These are phyloP conservation scores for Aspergillus arachidicola DNA, from an alignment of 2,329 filamentous ascomycete genomes.

Conservation along the genomic window DNA sequence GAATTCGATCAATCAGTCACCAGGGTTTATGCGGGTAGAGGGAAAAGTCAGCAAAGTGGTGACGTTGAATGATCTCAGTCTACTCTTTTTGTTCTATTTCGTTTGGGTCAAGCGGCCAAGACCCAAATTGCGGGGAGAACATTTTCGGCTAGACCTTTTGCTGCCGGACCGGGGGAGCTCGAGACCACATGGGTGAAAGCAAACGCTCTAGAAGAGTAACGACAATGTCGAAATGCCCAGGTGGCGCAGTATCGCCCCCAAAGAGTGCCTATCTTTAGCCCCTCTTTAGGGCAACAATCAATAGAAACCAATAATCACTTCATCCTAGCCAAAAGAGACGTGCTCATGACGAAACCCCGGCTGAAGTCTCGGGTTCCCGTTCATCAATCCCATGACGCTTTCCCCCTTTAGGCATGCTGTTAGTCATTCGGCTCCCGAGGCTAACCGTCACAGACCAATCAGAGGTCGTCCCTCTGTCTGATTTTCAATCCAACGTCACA, in stretches of 20 bases:
- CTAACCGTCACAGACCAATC: slow-evolving; percentile 29
- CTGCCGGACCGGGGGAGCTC: slow-evolving; percentile 15
- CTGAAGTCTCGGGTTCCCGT: slow-evolving; percentile 16
- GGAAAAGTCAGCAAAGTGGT: slow-evolving; percentile 20
- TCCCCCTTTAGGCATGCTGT: slow-evolving; percentile 10
- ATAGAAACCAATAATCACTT: slow-evolving; percentile 1
- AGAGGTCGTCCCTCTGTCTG: slow-evolving; percentile 13
- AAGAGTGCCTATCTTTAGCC: neutral
- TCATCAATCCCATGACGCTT: slow-evolving; percentile 7
- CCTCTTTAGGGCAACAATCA: neutral
- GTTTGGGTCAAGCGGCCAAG: slow-evolving; percentile 11
- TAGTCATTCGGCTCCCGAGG: slow-evolving; percentile 23
- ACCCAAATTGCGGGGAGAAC: slow-evolving; percentile 23
- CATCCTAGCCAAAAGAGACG: neutral
- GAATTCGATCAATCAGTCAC: neutral
- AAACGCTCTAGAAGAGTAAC: neutral
- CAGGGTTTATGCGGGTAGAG: slow-evolving; percentile 12
- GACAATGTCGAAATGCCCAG: neutral
- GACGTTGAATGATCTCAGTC: slow-evolving; percentile 25
- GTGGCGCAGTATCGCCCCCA: slow-evolving; percentile 1
- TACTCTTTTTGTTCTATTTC: neutral
- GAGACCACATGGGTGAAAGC: slow-evolving; percentile 11
- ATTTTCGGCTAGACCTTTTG: slow-evolving; percentile 16
- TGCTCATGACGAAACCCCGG: slow-evolving; percentile 24
- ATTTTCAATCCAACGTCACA: slow-evolving; percentile 26